phyloP scores from a whole-genome alignment of 2,329 filamentous ascomycete genomes.

The Claviceps sorghi region DNA sequence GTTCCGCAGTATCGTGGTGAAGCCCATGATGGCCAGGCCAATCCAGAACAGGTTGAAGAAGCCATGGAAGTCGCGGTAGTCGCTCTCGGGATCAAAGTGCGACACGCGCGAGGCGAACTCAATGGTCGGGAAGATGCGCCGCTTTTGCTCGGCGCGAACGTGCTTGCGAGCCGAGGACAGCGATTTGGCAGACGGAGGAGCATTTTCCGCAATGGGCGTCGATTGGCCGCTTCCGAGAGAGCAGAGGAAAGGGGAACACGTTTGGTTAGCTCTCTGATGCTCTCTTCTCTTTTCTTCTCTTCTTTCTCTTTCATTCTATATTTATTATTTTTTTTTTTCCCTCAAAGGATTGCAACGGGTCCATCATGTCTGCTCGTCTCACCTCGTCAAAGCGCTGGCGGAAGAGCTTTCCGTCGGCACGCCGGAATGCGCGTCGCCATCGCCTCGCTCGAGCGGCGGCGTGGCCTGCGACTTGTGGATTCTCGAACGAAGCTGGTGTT shows the following conservation, averaged over 20 bases:
- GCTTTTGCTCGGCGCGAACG: conserved; percentile 63
- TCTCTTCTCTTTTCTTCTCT: not conserved
- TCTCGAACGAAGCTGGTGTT: conserved; percentile 34
- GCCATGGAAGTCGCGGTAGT: conserved; percentile 87
- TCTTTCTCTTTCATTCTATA: no score
- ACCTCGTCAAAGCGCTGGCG: conserved; percentile 32
- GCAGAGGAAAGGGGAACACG: not conserved
- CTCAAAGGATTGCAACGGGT: no score
- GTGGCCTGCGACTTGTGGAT: conserved; percentile 36
- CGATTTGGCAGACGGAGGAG: conserved; percentile 79
- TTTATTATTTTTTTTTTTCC: not conserved
- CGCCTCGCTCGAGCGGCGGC: conserved; percentile 21
- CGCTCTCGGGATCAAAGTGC: conserved; percentile 84
- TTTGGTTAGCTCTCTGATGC: not conserved
- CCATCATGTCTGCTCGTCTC: conserved; percentile 6
- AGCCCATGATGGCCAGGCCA: conserved; percentile 87
- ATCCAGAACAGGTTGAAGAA: conserved; percentile 99
- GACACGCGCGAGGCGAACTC: conserved; percentile 84
- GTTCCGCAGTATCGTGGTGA: conserved; percentile 85
- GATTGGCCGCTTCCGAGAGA: conserved; percentile 50
- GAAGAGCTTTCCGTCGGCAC: conserved; percentile 18
- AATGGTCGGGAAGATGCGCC: conserved; percentile 81
- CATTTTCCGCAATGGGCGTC: conserved; percentile 74
- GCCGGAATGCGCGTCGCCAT: conserved; percentile 20
- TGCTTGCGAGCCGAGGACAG: conserved; percentile 76